Evolutionary conservation across 2,329 filamentous ascomycete species (phyloP).

Genomic region (Fusarium coicis): DNA sequence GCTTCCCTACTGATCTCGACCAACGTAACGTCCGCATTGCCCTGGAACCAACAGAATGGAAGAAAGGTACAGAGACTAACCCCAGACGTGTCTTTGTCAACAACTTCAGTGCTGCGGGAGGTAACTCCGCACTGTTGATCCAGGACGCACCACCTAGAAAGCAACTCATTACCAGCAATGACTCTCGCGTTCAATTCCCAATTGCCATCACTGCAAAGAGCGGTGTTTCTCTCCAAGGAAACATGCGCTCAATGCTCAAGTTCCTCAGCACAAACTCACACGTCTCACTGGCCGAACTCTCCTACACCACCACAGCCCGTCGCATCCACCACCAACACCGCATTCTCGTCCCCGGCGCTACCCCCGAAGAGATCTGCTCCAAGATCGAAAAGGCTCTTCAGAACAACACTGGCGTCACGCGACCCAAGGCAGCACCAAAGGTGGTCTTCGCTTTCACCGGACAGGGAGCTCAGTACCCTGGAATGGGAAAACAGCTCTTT

Average conservation of each 20-base stretch:
- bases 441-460: constrained; percentile 56
- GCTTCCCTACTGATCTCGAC: constrained; percentile 55
- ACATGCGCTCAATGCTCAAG: constrained; percentile 17
- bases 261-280: constrained; percentile 39
- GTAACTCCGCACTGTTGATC: constrained; percentile 74
- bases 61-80: constrained; percentile 49
- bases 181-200: constrained; percentile 31
- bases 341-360: constrained; percentile 45
- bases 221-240: constrained; percentile 17
- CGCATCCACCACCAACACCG: constrained; percentile 56
- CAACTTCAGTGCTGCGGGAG: constrained; percentile 77
- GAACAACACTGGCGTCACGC: constrained; percentile 11
- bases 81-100: constrained; percentile 67
- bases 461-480: constrained; percentile 53
- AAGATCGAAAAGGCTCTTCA: constrained; percentile 16
- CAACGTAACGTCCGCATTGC: constrained; percentile 62
- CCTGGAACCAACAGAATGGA: constrained; percentile 61
- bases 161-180: constrained; percentile 55
- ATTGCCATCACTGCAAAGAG: constrained; percentile 22
- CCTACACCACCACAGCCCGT: constrained; percentile 54
- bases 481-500: constrained; percentile 51
- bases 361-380: background rate
- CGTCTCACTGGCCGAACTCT: constrained; percentile 57
- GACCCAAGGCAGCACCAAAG: constrained; percentile 20
- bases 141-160: constrained; percentile 59